phyloP scores from a whole-genome alignment of 2,329 filamentous ascomycete genomes.

The Ceratocystiopsis minuta region DNA sequence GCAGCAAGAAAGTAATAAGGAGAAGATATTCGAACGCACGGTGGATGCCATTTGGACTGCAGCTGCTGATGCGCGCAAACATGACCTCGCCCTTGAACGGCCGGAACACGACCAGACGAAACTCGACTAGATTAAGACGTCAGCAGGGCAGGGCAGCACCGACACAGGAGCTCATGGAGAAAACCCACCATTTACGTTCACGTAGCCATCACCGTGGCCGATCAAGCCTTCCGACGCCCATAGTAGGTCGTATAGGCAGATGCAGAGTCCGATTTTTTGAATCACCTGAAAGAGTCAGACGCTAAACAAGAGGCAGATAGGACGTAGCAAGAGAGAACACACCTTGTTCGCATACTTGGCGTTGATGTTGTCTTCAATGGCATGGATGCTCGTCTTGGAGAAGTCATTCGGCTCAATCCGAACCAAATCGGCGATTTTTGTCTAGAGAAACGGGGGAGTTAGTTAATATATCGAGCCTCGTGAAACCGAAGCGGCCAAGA shows the following conservation, averaged over 20 bases:
- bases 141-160: not conserved
- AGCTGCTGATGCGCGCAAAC: conserved; percentile 63
- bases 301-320: no score
- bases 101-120: conserved; percentile 81
- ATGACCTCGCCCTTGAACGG: conserved; percentile 93
- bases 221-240: conserved; percentile 86
- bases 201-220: conserved; percentile 76
- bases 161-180: not conserved
- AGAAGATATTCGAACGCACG: conserved; percentile 4
- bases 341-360: conserved; percentile 91
- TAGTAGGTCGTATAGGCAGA: conserved; percentile 81
- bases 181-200: conserved; percentile 71
- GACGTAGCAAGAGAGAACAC: not conserved
- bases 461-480: no score
- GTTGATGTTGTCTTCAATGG: conserved; percentile 94
- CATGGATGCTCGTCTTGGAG: conserved; percentile 59
- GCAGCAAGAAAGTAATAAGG: not conserved
- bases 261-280: conserved; percentile 82
- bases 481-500: no score
- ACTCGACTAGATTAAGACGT: conserved; percentile 47
- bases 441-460: conserved; percentile 31
- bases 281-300: conserved; percentile 40
- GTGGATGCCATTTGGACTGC: conserved; percentile 17
- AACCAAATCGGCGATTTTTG: conserved; percentile 84
- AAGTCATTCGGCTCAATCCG: conserved; percentile 85